Evolutionary conservation across 164 flowering plant species (phyloP).

Genomic region (Piper longum): DNA sequence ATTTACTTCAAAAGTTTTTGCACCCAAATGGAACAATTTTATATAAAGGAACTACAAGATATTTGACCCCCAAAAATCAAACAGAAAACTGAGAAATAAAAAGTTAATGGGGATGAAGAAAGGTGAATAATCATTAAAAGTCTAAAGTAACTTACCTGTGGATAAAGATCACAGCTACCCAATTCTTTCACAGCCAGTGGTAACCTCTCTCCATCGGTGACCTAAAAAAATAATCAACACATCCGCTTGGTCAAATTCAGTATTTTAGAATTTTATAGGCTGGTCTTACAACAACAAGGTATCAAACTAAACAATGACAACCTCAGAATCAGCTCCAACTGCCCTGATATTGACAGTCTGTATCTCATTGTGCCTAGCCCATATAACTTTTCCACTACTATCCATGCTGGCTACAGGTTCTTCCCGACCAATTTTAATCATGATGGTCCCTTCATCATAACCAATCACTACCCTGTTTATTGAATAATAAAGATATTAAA

Average conservation of each 20-base stretch:
- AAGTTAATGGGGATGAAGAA: neutral
- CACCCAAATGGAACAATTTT: neutral
- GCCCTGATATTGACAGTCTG: constrained; percentile 95
- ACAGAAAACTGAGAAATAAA: neutral
- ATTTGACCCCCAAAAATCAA: neutral
- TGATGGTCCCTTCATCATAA: constrained; percentile 93
- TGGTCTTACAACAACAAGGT: neutral
- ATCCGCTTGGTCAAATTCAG: constrained; percentile 1
- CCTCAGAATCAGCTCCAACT: constrained; percentile 94
- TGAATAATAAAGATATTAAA: neutral
- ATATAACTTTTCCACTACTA: constrained; percentile 85
- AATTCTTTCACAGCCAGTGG: constrained; percentile 94
- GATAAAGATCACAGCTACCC: constrained; percentile 96
- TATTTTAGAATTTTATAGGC: neutral
- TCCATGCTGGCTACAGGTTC: constrained; percentile 98
- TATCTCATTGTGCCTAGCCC: constrained; percentile 97
- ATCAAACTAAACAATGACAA: constrained; percentile 8
- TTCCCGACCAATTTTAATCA: constrained; percentile 90
- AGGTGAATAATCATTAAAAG: neutral
- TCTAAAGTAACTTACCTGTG: constrained; percentile 46
- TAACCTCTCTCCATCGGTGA: constrained; percentile 87
- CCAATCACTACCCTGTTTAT: constrained; percentile 72
- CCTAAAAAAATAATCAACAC: constrained; percentile 26
- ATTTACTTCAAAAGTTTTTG: neutral
- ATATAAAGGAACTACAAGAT: neutral